phyloP scores from a whole-genome alignment of 495 filamentous ascomycete species.

The Apiosordaria backusii region DNA sequence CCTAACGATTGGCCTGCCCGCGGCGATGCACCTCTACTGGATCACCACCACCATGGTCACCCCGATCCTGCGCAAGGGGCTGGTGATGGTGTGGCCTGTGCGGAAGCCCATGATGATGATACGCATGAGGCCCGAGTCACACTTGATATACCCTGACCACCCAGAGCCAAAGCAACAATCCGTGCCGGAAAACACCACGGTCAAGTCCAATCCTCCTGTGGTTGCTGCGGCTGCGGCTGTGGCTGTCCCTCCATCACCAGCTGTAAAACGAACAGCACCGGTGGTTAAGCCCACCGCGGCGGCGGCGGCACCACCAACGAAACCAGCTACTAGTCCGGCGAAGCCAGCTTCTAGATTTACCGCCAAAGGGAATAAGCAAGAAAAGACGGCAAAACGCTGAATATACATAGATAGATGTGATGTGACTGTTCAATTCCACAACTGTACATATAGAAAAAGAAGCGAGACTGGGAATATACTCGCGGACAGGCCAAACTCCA shows the following conservation, averaged over 20 bases:
- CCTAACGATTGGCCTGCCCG: constrained; percentile 51
- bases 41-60: constrained; percentile 43
- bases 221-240: no score
- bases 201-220: no score
- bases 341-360: neutral
- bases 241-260: no score
- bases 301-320: neutral
- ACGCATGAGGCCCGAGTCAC: neutral
- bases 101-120: neutral
- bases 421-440: neutral
- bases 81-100: neutral
- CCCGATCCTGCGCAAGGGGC: constrained; percentile 1
- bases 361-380: neutral
- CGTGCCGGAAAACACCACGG: no score
- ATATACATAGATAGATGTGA: neutral
- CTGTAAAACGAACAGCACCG: no score
- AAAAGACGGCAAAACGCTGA: neutral
- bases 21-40: constrained; percentile 72
- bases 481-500: neutral
- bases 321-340: neutral
- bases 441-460: neutral
- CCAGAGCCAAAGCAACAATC: neutral
- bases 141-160: neutral
- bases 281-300: neutral
- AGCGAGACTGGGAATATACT: neutral